These are phyloP conservation scores for Pythium aphanidermatum DNA, from an alignment of 352 stramenopile genomes.

Conservation along the genomic window DNA sequence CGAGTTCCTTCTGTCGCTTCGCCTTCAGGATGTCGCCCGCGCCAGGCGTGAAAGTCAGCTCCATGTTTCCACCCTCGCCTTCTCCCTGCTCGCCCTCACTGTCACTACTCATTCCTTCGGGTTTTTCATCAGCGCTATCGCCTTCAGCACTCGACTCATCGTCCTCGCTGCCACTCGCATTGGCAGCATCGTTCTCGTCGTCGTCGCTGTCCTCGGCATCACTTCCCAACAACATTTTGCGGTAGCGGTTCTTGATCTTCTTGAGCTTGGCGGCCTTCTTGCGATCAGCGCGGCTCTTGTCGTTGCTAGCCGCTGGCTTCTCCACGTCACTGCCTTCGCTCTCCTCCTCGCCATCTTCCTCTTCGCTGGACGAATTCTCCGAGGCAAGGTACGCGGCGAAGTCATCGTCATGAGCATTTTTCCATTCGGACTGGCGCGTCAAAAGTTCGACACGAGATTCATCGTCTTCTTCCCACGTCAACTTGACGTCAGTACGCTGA, in stretches of 20 bases:
- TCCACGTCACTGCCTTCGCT: conserved; percentile 35
- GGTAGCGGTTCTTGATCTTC: conserved; percentile 76
- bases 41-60: conserved; percentile 78
- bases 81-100: conserved; percentile 12
- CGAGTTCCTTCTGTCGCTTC: conserved; percentile 70
- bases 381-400: conserved; percentile 93
- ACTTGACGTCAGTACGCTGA: conserved; percentile 90
- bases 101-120: conserved; percentile 13
- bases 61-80: conserved; percentile 48
- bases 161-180: conserved; percentile 5
- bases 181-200: conserved; percentile 23
- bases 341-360: conserved; percentile 40
- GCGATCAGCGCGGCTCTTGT: conserved; percentile 28
- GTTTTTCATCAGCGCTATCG: conserved; percentile 21
- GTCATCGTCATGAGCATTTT: conserved; percentile 88
- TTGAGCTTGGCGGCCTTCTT: conserved; percentile 71
- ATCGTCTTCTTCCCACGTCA: conserved; percentile 96
- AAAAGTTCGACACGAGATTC: conserved; percentile 84
- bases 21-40: conserved; percentile 59
- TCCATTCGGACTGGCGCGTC: conserved; percentile 70
- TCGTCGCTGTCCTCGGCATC: conserved; percentile 57
- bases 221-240: conserved; percentile 71
- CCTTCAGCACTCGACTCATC: conserved; percentile 22
- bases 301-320: conserved; percentile 2
- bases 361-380: conserved; percentile 52